Base-by-base conservation (phyloP, 768 basidiomycete genomes). In the Galerina sulciceps region DNA sequence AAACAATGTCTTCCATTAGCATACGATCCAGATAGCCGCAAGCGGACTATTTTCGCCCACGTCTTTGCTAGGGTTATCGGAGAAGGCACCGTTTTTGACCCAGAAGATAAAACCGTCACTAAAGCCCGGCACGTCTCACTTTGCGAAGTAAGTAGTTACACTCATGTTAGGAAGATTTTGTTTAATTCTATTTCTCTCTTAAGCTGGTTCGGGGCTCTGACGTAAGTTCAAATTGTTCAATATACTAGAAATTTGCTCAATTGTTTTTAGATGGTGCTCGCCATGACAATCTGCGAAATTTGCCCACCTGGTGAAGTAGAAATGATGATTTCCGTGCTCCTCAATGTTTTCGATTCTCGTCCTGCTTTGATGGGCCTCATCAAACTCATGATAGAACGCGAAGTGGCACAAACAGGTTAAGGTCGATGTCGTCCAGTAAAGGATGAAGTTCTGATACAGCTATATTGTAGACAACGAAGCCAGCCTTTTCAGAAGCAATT, bases 401-500 rank as follows among this genome's bases (percentile, higher is more conserved):
- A 98, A 73, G 85, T 98, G 38, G 76, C 85, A 11, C 81, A 82
- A 46, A 92, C 92, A 36, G 85, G 95, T 94, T 67, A 63, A 71
- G 66, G 8, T 14, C 10, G 17, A 59, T 37, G 22, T 51, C 31
- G 34, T 17, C 1, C 40, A 17, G 46, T 17, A 9, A 58, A 6
- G 18, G 14, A 11, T 35, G 15, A 23, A 44, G 34, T 18, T 13
- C 23, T 55, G 53, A 48, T 49, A 46, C 52, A 62, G 55, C 42
- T 45, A 56, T 42, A 41, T 43, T 47, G n/a, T 71, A 94, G 95
- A 86, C 40, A 88, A 81, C 64, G 93, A 96, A 61, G 80, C 87
- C 0, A 82, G 84, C n/a, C 75, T 98, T 8, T 97, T 98, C 77
- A 82, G 96, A 49, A 81, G 90, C 59, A 97, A 96, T 71, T 89